Evolutionary conservation across 139 green algal species (phyloP).

Genomic region (Picochlorum sp.): DNA sequence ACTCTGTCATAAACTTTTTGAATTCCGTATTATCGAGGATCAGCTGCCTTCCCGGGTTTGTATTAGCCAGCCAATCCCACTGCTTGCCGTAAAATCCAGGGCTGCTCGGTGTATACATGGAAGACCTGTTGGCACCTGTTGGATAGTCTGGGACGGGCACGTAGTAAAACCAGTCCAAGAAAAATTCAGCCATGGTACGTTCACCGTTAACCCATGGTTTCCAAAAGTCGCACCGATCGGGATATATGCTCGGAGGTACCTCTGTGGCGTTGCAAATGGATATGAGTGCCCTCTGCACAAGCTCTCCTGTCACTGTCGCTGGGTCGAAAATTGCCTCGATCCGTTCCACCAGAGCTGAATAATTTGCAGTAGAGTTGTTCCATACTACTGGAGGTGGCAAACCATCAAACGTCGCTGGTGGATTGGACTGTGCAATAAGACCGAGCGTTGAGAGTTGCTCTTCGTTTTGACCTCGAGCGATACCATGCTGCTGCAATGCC

Average conservation of each 20-base stretch:
- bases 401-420: not conserved
- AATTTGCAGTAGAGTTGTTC: not conserved
- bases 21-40: not conserved
- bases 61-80: constrained; percentile 1
- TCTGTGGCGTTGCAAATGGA: constrained; percentile 1
- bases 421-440: constrained; percentile 1
- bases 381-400: not conserved
- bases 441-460: not conserved
- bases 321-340: constrained; percentile 1
- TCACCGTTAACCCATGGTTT: constrained; percentile 2
- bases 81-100: constrained; percentile 1
- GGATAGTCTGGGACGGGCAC: constrained; percentile 1
- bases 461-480: not conserved
- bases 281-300: not conserved
- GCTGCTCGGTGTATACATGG: not conserved
- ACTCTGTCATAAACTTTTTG: constrained; percentile 1
- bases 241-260: constrained; percentile 1
- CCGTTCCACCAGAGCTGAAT: not conserved
- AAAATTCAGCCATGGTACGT: constrained; percentile 1
- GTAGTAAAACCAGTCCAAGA: constrained; percentile 4
- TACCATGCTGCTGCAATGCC: not conserved
- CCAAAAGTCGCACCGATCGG: not conserved
- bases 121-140: constrained; percentile 1
- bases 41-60: constrained; percentile 3
- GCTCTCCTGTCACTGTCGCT: not conserved